Percentiles rank a stretch among this genome's conserved stretches.
These are phyloP conservation scores for Phallus indusiatus DNA, from an alignment of 768 basidiomycete species.

Conservation along the genomic window DNA sequence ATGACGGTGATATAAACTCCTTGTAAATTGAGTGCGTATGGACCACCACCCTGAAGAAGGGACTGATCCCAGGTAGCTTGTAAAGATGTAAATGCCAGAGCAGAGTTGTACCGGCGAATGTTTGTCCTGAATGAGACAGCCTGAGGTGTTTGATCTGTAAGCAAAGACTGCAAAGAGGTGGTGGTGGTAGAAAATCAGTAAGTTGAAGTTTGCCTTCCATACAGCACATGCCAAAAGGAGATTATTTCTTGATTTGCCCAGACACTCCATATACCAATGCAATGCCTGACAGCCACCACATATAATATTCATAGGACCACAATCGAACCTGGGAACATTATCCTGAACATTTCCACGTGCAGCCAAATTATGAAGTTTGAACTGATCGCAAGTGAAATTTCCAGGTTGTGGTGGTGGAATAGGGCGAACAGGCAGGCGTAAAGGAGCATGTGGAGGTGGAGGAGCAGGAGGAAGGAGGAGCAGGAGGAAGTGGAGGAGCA, in stretches of 20 bases:
- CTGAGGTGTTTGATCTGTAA: too few relatives aligned
- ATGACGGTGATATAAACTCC: conserved; percentile 27
- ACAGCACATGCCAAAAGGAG: conserved; percentile 23
- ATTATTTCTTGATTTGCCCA: not conserved
- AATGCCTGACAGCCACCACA: conserved; percentile 1
- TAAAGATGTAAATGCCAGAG: conserved; percentile 32
- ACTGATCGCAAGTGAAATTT: not conserved
- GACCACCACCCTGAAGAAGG: conserved; percentile 22
- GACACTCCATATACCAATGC: conserved; percentile 1
- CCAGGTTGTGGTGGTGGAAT: not conserved
- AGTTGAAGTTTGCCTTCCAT: conserved; percentile 19
- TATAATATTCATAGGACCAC: conserved; percentile 3
- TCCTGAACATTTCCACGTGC: not conserved
- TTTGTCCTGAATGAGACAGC: conserved; percentile 14
- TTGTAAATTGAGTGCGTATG: conserved; percentile 26
- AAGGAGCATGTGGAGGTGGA: not conserved
- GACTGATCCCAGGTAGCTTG: conserved; percentile 22
- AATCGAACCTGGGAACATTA: not conserved
- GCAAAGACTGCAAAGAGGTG: too few relatives aligned
- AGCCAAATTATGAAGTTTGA: not conserved
- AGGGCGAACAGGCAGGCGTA: not conserved
- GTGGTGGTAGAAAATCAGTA: too few relatives aligned
- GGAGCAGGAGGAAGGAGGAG: not conserved
- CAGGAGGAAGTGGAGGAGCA: not conserved
- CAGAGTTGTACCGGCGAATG: conserved; percentile 32